A percentile compares a stretch with the other conserved stretches of the same genome.
phyloP scores from a whole-genome alignment of 331 rosid species.

The Malus hybrid region DNA sequence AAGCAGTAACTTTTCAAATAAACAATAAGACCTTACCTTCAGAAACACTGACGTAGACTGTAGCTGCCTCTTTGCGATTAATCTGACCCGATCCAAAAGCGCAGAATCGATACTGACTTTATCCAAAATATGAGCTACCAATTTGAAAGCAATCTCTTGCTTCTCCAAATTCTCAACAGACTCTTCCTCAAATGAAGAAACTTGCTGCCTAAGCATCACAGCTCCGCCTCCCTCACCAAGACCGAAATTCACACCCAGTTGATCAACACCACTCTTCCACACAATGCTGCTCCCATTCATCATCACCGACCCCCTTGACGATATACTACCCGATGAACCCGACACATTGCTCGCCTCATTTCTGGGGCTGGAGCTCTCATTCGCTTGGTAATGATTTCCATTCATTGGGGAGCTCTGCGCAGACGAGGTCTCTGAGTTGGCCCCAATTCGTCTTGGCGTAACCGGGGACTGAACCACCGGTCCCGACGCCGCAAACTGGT shows the following conservation, averaged over 20 bases:
- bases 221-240: conserved; percentile 54
- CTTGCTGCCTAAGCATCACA: conserved; percentile 53
- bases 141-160: conserved; percentile 79
- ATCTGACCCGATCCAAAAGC: conserved; percentile 73
- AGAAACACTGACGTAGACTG: conserved; percentile 74
- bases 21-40: conserved; percentile 38
- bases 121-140: conserved; percentile 70
- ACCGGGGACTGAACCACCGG: conserved; percentile 24
- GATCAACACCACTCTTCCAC: conserved; percentile 68
- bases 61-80: conserved; percentile 75
- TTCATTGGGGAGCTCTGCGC: conserved; percentile 78
- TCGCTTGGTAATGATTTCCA: conserved; percentile 27
- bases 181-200: conserved; percentile 78
- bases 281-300: conserved; percentile 57
- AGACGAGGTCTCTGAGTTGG: conserved; percentile 49
- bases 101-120: conserved; percentile 45
- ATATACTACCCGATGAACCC: conserved; percentile 52
- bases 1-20: not conserved
- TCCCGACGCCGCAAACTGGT: conserved; percentile 39
- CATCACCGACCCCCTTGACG: conserved; percentile 47
- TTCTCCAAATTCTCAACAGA: conserved; percentile 79
- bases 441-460: conserved; percentile 34
- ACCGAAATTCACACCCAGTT: conserved; percentile 51
- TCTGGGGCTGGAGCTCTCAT: conserved; percentile 50
- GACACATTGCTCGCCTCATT: conserved; percentile 57